A percentile compares a stretch with the other conserved stretches of the same genome.
Evolutionary conservation across 176 grass and related monocot species (phyloP).

Genomic region (Carex pumila): DNA sequence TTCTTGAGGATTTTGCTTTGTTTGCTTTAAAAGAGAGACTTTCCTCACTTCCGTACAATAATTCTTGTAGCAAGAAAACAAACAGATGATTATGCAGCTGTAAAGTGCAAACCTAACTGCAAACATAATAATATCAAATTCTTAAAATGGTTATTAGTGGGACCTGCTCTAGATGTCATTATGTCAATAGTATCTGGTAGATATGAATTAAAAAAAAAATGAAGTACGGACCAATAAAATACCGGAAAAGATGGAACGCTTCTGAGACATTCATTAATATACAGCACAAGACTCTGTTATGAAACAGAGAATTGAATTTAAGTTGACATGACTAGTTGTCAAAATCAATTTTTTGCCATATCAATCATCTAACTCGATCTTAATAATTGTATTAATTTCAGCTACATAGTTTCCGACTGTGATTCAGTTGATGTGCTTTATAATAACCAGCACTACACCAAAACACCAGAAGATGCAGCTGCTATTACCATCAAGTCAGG

Average conservation of each 20-base stretch:
- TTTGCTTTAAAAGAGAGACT: neutral
- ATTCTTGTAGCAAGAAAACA: neutral
- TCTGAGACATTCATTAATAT: neutral
- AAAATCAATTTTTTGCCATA: neutral
- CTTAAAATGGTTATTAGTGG: neutral
- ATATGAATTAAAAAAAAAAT: neutral
- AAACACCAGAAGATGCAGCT: conserved; percentile 75
- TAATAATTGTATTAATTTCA: conserved; percentile 12
- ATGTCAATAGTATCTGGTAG: neutral
- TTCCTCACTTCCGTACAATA: neutral
- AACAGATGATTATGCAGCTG: conserved; percentile 25
- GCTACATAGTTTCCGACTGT: conserved; percentile 87
- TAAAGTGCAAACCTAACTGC: conserved; percentile 21
- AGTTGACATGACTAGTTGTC: neutral
- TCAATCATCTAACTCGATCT: neutral
- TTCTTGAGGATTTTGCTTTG: neutral
- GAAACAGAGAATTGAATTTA: neutral
- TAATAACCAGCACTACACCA: conserved; percentile 80
- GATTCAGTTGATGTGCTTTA: conserved; percentile 91
- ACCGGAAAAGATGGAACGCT: neutral
- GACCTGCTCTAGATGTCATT: neutral
- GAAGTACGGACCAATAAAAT: neutral
- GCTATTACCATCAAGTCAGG: conserved; percentile 81
- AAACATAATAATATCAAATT: conserved; percentile 5
- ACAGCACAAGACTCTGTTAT: neutral